Conservation (phyloP, 140 eudicot genomes). For the Artemisia princeps region DNA sequence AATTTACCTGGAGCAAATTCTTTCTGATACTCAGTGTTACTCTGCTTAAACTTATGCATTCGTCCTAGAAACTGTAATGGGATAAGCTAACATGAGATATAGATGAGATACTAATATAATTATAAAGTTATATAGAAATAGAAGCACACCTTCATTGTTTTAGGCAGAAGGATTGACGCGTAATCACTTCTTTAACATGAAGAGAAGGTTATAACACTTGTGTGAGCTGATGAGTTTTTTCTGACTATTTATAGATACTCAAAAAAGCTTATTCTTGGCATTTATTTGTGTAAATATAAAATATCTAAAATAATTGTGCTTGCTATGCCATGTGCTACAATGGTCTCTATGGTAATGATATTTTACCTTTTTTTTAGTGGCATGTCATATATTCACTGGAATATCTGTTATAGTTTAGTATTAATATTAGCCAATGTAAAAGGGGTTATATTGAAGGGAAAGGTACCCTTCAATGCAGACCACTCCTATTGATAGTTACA, state of each 20-base stretch:
- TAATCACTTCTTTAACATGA: slow-evolving; percentile 13
- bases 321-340: background rate
- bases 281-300: slow-evolving; percentile 16
- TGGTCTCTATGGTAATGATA: background rate
- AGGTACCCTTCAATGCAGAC: too few species aligned
- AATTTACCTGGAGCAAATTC: background rate
- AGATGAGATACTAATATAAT: background rate
- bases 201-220: slow-evolving; percentile 10
- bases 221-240: slow-evolving; percentile 13
- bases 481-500: too few species aligned
- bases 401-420: too few species aligned
- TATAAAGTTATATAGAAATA: slow-evolving; percentile 23
- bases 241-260: slow-evolving; percentile 23
- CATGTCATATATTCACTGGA: too few species aligned
- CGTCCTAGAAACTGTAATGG: too few species aligned
- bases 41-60: slow-evolving; percentile 45
- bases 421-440: too few species aligned
- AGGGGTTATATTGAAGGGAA: too few species aligned
- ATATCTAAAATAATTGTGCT: slow-evolving; percentile 4
- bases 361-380: too few species aligned
- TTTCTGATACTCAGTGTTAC: background rate
- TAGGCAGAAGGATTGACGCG: slow-evolving; percentile 21
- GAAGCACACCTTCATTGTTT: slow-evolving; percentile 51
- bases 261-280: slow-evolving; percentile 19
- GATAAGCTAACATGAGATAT: too few species aligned